Evolutionary conservation across 2,329 filamentous ascomycete genomes (phyloP).

Genomic region (Fusarium coicis): DNA sequence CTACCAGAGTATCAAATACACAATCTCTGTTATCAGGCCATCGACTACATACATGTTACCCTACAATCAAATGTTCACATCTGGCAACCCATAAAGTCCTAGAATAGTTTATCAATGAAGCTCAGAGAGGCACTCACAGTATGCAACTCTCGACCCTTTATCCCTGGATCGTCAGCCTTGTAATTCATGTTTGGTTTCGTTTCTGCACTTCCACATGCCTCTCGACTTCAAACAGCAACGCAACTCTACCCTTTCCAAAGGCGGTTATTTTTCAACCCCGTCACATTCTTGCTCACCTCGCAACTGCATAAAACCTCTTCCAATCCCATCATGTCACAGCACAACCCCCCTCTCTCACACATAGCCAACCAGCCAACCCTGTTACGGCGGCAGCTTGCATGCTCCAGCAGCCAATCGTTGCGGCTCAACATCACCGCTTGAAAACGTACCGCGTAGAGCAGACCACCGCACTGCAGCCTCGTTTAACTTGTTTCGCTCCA

Average conservation of each 20-base stretch:
- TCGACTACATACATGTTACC: slow-evolving; percentile 1
- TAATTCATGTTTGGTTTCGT: slow-evolving; percentile 7
- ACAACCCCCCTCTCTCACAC: slow-evolving; percentile 14
- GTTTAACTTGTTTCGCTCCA: slow-evolving; percentile 25
- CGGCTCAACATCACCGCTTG: slow-evolving; percentile 12
- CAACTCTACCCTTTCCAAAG: background rate
- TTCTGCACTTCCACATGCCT: slow-evolving; percentile 16
- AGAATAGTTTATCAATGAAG: background rate
- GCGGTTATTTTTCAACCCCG: slow-evolving; percentile 11
- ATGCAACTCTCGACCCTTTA: slow-evolving; percentile 24
- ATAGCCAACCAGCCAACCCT: slow-evolving; percentile 20
- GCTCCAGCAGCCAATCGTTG: slow-evolving; percentile 28
- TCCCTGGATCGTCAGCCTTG: slow-evolving; percentile 32
- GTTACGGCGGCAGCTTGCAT: slow-evolving; percentile 22
- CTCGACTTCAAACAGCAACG: background rate
- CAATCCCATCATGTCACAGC: slow-evolving; percentile 22
- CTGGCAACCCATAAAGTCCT: background rate
- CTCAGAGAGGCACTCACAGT: background rate
- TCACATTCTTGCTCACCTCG: background rate
- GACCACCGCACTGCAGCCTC: slow-evolving; percentile 35
- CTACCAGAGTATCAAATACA: background rate
- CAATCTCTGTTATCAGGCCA: background rate
- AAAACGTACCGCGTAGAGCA: slow-evolving; percentile 8
- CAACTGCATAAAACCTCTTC: slow-evolving; percentile 11
- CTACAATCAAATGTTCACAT: background rate